phyloP scores from a whole-genome alignment of 352 stramenopile genomes.

The Pythium myriotylum region DNA sequence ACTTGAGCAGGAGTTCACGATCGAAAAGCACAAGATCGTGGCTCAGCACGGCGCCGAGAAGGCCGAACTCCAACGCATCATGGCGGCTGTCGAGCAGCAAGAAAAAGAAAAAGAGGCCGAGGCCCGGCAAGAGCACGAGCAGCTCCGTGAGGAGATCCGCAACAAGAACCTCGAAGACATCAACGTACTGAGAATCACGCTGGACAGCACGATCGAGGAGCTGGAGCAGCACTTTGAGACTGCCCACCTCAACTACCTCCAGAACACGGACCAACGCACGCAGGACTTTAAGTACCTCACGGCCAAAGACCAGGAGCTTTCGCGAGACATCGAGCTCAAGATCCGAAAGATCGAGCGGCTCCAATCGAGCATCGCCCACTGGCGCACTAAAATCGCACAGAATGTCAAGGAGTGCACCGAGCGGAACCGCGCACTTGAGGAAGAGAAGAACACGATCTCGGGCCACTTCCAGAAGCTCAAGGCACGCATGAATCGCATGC shows the following conservation, averaged over 20 bases:
- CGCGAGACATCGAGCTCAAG: conserved; percentile 93
- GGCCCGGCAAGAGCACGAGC: conserved; percentile 81
- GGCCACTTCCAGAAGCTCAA: conserved; percentile 89
- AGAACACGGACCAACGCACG: conserved; percentile 94
- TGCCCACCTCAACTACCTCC: conserved; percentile 89
- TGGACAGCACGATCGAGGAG: conserved; percentile 94
- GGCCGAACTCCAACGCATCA: conserved; percentile 82
- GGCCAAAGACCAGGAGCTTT: conserved; percentile 91
- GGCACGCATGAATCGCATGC: conserved; percentile 88
- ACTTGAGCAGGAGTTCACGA: conserved; percentile 84
- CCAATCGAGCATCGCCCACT: conserved; percentile 87
- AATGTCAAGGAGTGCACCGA: conserved; percentile 90
- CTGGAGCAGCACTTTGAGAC: conserved; percentile 95
- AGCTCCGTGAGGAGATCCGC: conserved; percentile 92
- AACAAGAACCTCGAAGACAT: conserved; percentile 96
- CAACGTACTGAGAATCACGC: conserved; percentile 91
- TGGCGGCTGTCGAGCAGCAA: conserved; percentile 83
- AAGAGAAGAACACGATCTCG: conserved; percentile 89
- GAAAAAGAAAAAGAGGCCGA: conserved; percentile 82
- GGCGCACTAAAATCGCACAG: conserved; percentile 92
- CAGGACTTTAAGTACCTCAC: conserved; percentile 95
- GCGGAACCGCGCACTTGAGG: conserved; percentile 86
- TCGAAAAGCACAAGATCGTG: conserved; percentile 84
- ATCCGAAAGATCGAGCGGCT: conserved; percentile 93
- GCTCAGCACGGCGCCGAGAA: conserved; percentile 69